Conservation (phyloP, 768 basidiomycete species). For the Boletus huronensis region DNA sequence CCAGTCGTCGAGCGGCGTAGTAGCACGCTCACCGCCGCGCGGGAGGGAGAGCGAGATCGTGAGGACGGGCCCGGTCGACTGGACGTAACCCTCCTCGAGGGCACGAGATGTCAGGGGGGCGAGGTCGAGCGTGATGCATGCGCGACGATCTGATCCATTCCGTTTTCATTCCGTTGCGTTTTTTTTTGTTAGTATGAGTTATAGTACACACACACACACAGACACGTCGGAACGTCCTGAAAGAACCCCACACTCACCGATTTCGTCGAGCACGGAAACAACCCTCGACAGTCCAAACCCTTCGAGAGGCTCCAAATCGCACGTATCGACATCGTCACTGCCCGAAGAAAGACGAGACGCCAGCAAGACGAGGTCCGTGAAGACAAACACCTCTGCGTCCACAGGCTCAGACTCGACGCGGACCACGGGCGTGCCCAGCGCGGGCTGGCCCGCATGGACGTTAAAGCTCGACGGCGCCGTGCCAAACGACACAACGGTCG, state of each 20-base stretch:
- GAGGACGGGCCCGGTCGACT: constrained; percentile 32
- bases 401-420: constrained; percentile 25
- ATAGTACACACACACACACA: background rate
- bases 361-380: constrained; percentile 69
- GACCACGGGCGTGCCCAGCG: constrained; percentile 17
- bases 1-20: constrained; percentile 32
- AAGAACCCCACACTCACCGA: constrained; percentile 12
- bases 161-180: background rate
- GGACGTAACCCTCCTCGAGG: constrained; percentile 36
- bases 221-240: background rate
- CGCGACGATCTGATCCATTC: constrained; percentile 18
- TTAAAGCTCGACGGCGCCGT: constrained; percentile 32
- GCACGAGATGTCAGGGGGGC: constrained; percentile 43
- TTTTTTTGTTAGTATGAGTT: background rate
- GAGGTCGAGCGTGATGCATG: constrained; percentile 46
- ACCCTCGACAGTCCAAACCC: constrained; percentile 48
- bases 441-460: constrained; percentile 8
- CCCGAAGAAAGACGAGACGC: constrained; percentile 29
- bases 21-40: constrained; percentile 1
- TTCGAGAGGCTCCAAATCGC: constrained; percentile 42
- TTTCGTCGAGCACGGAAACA: constrained; percentile 42
- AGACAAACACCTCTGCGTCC: constrained; percentile 46
- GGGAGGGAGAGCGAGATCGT: constrained; percentile 38
- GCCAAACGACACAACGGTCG: constrained; percentile 26
- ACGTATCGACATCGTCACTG: constrained; percentile 22